These are phyloP conservation scores for Lipomyces starkeyi DNA, from an alignment of 805 yeast species.

Conservation along the genomic window DNA sequence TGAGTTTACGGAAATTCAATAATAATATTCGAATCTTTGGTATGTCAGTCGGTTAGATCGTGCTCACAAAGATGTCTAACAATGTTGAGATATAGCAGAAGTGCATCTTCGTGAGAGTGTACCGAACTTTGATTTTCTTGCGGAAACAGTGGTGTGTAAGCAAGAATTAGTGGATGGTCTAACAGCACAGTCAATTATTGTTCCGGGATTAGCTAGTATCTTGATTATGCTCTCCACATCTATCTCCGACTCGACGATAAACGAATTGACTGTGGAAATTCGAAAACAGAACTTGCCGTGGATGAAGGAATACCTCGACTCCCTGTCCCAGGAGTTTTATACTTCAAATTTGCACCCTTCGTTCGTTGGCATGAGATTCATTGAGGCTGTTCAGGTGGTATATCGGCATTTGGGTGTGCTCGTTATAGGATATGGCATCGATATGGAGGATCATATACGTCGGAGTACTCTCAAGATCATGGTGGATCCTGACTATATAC, in stretches of 20 bases:
- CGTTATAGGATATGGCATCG: constrained; percentile 19
- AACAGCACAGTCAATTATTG: constrained; percentile 23
- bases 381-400: constrained; percentile 23
- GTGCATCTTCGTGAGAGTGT: constrained; percentile 27
- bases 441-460: constrained; percentile 11
- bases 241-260: constrained; percentile 15
- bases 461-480: constrained; percentile 18
- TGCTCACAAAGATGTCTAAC: background rate
- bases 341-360: constrained; percentile 17
- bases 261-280: constrained; percentile 7
- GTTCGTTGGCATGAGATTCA: constrained; percentile 19
- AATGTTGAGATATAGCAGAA: constrained; percentile 8
- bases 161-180: constrained; percentile 26
- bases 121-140: constrained; percentile 27
- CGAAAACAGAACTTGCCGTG: constrained; percentile 13
- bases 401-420: constrained; percentile 18
- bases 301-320: constrained; percentile 21
- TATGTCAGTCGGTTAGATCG: background rate
- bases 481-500: constrained; percentile 13
- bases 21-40: constrained; percentile 18
- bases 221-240: constrained; percentile 22
- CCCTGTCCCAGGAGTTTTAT: constrained; percentile 20
- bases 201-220: constrained; percentile 26
- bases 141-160: constrained; percentile 26
- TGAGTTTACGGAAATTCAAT: constrained; percentile 25